Evolutionary conservation across 164 flowering plant species (phyloP).

Genomic region (Chloranthus sessilifolius): DNA sequence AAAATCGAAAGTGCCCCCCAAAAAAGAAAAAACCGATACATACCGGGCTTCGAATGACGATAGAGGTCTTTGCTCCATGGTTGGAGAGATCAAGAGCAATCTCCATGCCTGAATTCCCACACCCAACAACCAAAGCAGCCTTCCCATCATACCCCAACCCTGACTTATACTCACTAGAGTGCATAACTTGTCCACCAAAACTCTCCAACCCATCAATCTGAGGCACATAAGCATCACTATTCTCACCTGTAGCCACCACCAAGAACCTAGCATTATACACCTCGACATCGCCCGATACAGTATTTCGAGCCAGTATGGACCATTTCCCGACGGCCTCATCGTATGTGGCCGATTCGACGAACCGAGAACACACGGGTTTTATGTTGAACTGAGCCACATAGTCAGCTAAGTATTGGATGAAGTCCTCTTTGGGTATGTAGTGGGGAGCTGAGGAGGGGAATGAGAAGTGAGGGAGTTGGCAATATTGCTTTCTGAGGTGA

Average conservation of each 20-base stretch:
- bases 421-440: not conserved
- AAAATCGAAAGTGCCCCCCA: no score
- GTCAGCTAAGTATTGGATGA: not conserved
- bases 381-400: not conserved
- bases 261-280: slow-evolving; percentile 1
- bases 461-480: slow-evolving; percentile 1
- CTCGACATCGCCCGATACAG: not conserved
- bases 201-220: not conserved
- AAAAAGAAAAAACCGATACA: no score
- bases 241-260: slow-evolving; percentile 9
- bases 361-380: not conserved
- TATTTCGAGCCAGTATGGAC: not conserved
- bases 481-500: slow-evolving; percentile 1
- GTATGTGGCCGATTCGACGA: not conserved
- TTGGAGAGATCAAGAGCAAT: slow-evolving; percentile 10
- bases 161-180: not conserved
- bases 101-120: slow-evolving; percentile 7
- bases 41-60: not conserved
- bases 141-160: not conserved
- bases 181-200: slow-evolving; percentile 3
- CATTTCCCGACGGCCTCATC: not conserved
- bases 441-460: not conserved
- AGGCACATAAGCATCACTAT: slow-evolving; percentile 1
- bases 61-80: not conserved
- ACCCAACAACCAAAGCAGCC: not conserved